Conservation (phyloP, 805 yeast species). For the Ogataea allantospora region DNA sequence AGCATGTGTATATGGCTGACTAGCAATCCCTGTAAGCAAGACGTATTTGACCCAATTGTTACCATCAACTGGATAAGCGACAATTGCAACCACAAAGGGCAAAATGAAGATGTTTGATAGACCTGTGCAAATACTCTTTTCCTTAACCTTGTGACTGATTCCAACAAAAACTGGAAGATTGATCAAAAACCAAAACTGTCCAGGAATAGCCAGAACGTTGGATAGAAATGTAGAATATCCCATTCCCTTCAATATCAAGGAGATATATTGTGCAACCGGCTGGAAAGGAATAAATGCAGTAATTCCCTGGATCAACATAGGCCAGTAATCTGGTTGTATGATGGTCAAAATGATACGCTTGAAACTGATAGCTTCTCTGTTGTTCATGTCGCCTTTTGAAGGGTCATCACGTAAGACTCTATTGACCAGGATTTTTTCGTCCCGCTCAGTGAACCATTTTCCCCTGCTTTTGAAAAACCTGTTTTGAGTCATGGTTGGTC, state of each 20-base stretch:
- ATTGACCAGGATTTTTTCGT: slow-evolving; percentile 56
- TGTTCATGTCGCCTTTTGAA: slow-evolving; percentile 54
- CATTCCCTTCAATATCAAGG: slow-evolving; percentile 43
- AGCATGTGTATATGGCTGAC: slow-evolving; percentile 43
- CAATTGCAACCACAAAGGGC: slow-evolving; percentile 10
- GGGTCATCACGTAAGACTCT: slow-evolving; percentile 62
- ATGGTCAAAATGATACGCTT: slow-evolving; percentile 38
- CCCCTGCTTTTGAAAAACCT: slow-evolving; percentile 35
- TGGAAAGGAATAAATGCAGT: slow-evolving; percentile 35
- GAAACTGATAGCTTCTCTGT: slow-evolving; percentile 45
- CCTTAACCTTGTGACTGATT: slow-evolving; percentile 35
- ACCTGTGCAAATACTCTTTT: slow-evolving; percentile 54
- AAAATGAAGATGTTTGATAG: slow-evolving; percentile 42
- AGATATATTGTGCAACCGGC: slow-evolving; percentile 40
- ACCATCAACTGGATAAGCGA: slow-evolving; percentile 3
- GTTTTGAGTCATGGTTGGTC: slow-evolving; percentile 18
- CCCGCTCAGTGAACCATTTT: slow-evolving; percentile 53
- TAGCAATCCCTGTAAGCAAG: slow-evolving; percentile 25
- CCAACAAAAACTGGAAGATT: slow-evolving; percentile 32
- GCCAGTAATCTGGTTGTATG: slow-evolving; percentile 49
- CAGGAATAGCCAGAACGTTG: slow-evolving; percentile 50
- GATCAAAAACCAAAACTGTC: slow-evolving; percentile 33
- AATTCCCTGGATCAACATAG: slow-evolving; percentile 44
- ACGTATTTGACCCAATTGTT: slow-evolving; percentile 20
- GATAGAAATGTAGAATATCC: slow-evolving; percentile 52